A percentile compares a stretch with the other conserved stretches of the same genome.
Conservation (phyloP, 139 green algal species). For the Coccomyxa sp. region DNA sequence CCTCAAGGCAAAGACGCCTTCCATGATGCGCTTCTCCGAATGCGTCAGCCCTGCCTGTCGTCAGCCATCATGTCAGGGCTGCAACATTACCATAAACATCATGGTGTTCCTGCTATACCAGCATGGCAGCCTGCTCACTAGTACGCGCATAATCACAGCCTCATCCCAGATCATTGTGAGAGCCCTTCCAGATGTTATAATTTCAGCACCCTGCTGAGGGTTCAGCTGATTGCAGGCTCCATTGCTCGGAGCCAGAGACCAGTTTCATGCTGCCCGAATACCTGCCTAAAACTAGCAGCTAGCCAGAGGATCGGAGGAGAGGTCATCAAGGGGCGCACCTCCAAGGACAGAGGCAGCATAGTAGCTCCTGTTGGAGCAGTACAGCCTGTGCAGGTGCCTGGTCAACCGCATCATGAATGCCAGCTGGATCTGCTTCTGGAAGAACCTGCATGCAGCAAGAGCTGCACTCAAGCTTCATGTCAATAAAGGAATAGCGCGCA, state of each 20-base stretch:
- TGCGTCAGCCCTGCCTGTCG: no score
- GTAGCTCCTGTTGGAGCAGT: conserved; percentile 86
- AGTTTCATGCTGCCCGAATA: no score
- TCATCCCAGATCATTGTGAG: neutral
- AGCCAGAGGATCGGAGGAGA: neutral
- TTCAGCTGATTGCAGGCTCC: neutral
- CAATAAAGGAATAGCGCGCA: conserved; percentile 11
- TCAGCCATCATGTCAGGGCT: no score
- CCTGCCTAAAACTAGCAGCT: no score
- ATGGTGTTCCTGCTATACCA: no score
- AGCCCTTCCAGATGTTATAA: neutral
- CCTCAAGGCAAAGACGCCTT: no score
- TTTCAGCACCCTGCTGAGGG: neutral
- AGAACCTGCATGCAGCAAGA: conserved; percentile 76
- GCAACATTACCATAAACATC: no score
- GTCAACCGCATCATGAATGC: conserved; percentile 62
- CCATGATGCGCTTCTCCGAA: no score
- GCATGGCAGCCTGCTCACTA: no score
- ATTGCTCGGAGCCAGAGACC: no score
- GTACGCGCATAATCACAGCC: no score
- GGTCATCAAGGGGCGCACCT: no score
- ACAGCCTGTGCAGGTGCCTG: conserved; percentile 75
- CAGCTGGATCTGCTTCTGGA: conserved; percentile 80
- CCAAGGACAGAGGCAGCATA: conserved; percentile 86
- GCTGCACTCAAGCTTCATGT: conserved; percentile 71